Conservation (phyloP, 805 yeast species). For the Zygotorulaspora danielsina region DNA sequence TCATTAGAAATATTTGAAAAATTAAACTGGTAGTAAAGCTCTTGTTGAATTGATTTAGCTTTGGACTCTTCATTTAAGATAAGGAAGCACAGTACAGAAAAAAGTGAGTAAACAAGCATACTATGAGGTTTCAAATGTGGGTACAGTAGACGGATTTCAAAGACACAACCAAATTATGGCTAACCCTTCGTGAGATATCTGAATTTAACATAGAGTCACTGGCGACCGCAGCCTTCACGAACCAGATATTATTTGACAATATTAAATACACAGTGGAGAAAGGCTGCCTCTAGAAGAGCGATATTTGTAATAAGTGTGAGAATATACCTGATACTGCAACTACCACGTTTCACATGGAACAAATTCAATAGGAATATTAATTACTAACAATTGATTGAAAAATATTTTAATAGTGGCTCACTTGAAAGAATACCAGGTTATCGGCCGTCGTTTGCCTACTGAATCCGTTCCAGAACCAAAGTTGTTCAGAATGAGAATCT, state of each 20-base stretch:
- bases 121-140: conserved; percentile 3
- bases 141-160: neutral
- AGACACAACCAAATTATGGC: too few species aligned
- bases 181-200: too few species aligned
- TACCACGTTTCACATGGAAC: neutral
- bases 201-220: too few species aligned
- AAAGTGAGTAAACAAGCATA: conserved; percentile 22
- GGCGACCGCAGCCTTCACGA: too few species aligned
- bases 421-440: conserved; percentile 98
- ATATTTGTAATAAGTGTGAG: too few species aligned
- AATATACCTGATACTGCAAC: conserved; percentile 1
- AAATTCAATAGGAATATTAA: neutral
- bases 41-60: too few species aligned
- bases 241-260: too few species aligned
- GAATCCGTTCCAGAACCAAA: conserved; percentile 99
- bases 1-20: conserved; percentile 10
- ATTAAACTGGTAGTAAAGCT: conserved; percentile 1
- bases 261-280: too few species aligned
- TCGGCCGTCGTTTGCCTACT: conserved; percentile 99
- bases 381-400: conserved; percentile 6
- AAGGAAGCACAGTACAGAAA: conserved; percentile 22
- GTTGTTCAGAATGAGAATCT: conserved; percentile 99
- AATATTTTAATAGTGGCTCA: conserved; percentile 64
- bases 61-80: too few species aligned
- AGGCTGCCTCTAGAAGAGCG: too few species aligned